phyloP scores from a whole-genome alignment of 805 yeast species.

The Kluyveromyces siamensis region DNA sequence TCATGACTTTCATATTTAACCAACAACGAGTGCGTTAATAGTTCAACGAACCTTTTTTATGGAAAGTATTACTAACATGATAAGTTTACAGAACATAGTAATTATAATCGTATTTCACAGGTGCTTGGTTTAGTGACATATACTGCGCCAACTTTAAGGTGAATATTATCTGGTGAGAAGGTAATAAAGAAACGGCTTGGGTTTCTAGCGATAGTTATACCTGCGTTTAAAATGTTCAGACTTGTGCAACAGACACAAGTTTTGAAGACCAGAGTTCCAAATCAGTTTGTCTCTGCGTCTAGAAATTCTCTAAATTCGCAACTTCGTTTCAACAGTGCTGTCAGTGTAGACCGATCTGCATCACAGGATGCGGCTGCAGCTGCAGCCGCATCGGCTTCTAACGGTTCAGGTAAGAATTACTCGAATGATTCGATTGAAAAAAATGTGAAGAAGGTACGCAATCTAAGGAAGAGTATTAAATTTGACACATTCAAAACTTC shows the following conservation, averaged over 20 bases:
- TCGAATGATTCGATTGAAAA: slow-evolving; percentile 3
- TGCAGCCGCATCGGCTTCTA: not conserved
- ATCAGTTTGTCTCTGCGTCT: slow-evolving; percentile 31
- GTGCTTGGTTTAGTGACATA: too few relatives aligned
- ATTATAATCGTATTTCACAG: too few relatives aligned
- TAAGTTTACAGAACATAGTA: too few relatives aligned
- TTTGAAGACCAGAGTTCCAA: slow-evolving; percentile 31
- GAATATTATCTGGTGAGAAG: too few relatives aligned
- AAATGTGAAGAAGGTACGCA: slow-evolving; percentile 25
- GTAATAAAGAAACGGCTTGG: too few relatives aligned
- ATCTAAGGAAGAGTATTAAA: slow-evolving; percentile 13
- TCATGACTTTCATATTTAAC: too few relatives aligned
- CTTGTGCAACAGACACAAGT: slow-evolving; percentile 28
- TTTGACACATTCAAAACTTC: slow-evolving; percentile 12
- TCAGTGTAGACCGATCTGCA: slow-evolving; percentile 24
- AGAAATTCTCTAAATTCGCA: slow-evolving; percentile 32
- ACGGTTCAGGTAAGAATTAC: not conserved
- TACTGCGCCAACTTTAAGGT: too few relatives aligned
- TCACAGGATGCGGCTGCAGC: slow-evolving; percentile 6
- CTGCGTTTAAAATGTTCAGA: slow-evolving; percentile 19
- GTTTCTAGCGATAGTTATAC: not conserved
- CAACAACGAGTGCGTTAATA: too few relatives aligned
- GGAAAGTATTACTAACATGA: too few relatives aligned
- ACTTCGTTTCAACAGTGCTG: slow-evolving; percentile 30
- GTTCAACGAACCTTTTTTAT: too few relatives aligned